Base-by-base conservation (phyloP, 164 flowering plant species). In the Annona cherimola region DNA sequence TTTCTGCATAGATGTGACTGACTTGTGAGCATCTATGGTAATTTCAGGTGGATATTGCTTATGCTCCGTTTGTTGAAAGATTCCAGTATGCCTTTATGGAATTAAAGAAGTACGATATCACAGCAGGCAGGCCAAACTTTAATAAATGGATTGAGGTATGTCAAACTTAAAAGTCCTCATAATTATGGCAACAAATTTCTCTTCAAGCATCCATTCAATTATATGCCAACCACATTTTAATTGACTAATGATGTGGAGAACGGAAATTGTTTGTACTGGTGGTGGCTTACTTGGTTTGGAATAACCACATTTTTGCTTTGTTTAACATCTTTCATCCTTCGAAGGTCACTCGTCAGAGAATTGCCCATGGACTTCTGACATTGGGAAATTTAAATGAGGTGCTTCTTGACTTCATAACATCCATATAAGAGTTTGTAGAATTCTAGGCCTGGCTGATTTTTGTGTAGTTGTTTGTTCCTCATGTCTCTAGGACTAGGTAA, bases 51-150 rank as follows among this genome's bases (percentile, higher is more conserved):
- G 96, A 93, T 70, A 89, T 93, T 69, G 92, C 93, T 57, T 91
- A 89, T 83, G 89, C 84, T 76, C 98, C 98, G 61, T 90, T 88
- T 70, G 73, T 86, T 44, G 94, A 89, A 81, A 92, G 96, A 82
- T 87, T 45, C 72, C 82, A 81, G 43, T 81, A 86, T 14, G 79
- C 81, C 68, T 73, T 88, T 61, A 73, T 81, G 70, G 91, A 90
- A 7, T 81, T 87, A 19, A 88, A 79, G 81, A 83, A 87, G 11
- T 84, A 82, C 73, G 90, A 92, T 71, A 77, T 88, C 62, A 85
- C 84, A 5, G 75, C 59, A 3, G 91, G 89, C 63, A 87, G 96
- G 79, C 89, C 96, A 59, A 90, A 85, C 62, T 76, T 90, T 63
- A 87, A 84, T 26, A 72, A 83, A 54, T 92, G 94, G 98, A 79